These are phyloP conservation scores for Apiotrichum montevideense DNA, from an alignment of 1,284 basidiomycete genomes.

Conservation along the genomic window DNA sequence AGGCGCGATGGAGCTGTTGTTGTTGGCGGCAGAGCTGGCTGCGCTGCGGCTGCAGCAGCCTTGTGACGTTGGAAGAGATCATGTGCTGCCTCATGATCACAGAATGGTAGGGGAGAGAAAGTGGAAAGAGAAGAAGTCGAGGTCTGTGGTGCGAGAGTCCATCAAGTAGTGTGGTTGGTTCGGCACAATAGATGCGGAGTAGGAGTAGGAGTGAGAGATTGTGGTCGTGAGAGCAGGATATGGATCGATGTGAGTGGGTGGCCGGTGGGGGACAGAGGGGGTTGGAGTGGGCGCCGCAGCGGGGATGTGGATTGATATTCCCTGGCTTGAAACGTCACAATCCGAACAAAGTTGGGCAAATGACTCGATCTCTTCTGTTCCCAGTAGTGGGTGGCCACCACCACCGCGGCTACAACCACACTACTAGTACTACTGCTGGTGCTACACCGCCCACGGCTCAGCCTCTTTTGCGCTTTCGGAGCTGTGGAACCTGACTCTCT, in stretches of 20 bases:
- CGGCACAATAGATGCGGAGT: too few relatives aligned
- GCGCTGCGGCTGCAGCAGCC: not conserved
- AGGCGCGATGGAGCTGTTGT: slow-evolving; percentile 3
- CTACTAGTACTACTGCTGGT: too few relatives aligned
- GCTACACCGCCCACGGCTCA: too few relatives aligned
- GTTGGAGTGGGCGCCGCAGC: not conserved
- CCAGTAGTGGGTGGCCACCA: too few relatives aligned
- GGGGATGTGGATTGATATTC: not conserved
- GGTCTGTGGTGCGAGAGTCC: not conserved
- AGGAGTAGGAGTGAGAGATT: too few relatives aligned
- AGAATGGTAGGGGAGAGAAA: not conserved
- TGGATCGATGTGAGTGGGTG: not conserved
- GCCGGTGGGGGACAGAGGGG: not conserved
- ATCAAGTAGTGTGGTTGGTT: not conserved
- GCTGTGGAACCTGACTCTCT: too few relatives aligned
- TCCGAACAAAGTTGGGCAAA: too few relatives aligned
- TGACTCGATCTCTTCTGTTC: too few relatives aligned
- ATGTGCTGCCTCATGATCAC: slow-evolving; percentile 1
- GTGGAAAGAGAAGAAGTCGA: slow-evolving; percentile 3
- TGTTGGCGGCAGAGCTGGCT: not conserved
- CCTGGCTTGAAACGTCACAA: too few relatives aligned
- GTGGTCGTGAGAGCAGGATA: too few relatives aligned
- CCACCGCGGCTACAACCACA: too few relatives aligned
- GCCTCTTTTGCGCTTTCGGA: too few relatives aligned
- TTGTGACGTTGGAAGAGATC: not conserved